phyloP scores from a whole-genome alignment of 2,329 filamentous ascomycete genomes.

The Fusarium succisae region DNA sequence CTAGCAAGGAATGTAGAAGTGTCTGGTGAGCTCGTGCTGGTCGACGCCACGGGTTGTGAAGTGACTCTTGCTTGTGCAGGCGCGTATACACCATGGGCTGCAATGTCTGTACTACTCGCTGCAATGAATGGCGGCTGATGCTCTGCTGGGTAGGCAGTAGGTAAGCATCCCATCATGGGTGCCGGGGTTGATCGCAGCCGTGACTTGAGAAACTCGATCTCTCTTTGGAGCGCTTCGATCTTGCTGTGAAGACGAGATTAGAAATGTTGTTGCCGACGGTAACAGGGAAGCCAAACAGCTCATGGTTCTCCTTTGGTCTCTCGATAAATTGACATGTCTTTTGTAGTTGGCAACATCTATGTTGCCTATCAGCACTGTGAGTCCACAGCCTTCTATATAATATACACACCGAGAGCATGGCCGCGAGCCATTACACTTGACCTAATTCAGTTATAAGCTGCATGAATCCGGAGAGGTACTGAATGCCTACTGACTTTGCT shows the following conservation, averaged over 20 bases:
- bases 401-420: constrained; percentile 5
- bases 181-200: not conserved
- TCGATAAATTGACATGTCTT: constrained; percentile 5
- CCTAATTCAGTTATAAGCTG: not conserved
- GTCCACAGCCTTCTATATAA: fast-evolving
- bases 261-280: fast-evolving
- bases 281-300: not conserved
- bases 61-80: not conserved
- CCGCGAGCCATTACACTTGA: constrained; percentile 4
- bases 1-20: not conserved
- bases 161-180: fast-evolving
- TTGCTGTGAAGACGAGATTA: not conserved
- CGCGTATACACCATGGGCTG: not conserved
- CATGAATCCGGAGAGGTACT: fast-evolving
- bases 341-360: constrained; percentile 1
- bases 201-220: constrained; percentile 4
- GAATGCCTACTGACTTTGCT: not conserved
- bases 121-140: not conserved
- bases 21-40: not conserved
- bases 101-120: fast-evolving
- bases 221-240: constrained; percentile 8
- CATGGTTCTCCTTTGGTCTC: constrained; percentile 4
- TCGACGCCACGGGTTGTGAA: not conserved
- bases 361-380: not conserved
- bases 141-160: not conserved